Evolutionary conservation across 345 rosid species (phyloP).

Genomic region (Jatropha curcas): DNA sequence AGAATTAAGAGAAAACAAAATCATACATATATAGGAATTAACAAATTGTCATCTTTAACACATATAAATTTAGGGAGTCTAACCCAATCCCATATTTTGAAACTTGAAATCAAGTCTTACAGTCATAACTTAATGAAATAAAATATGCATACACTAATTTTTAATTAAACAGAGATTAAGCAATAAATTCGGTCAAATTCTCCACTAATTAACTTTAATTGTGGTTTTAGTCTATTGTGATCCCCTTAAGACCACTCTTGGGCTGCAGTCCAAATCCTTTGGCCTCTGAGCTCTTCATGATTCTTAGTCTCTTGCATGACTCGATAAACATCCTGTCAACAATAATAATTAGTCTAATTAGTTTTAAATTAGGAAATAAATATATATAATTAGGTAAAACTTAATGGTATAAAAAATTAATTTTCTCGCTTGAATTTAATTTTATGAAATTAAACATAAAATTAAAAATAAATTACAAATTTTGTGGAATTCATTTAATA

Average conservation of each 20-base stretch:
- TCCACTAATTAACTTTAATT: constrained; percentile 3
- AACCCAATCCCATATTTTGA: neutral
- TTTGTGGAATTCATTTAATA: too few relatives aligned
- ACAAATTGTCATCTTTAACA: neutral
- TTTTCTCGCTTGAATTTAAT: too few relatives aligned
- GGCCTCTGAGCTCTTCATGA: constrained; percentile 62
- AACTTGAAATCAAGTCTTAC: neutral
- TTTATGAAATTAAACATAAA: too few relatives aligned
- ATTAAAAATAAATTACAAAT: too few relatives aligned
- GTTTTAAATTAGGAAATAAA: too few relatives aligned
- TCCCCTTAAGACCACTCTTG: constrained; percentile 2
- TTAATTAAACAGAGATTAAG: constrained; percentile 19
- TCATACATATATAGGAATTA: neutral
- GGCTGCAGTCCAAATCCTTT: constrained; percentile 15
- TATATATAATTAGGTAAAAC: too few relatives aligned
- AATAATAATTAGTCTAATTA: neutral
- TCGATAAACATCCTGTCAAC: constrained; percentile 64
- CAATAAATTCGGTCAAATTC: constrained; percentile 19
- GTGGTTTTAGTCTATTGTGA: constrained; percentile 3
- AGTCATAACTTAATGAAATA: constrained; percentile 19
- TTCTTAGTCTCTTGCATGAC: constrained; percentile 67
- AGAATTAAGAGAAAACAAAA: neutral
- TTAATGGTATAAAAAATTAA: too few relatives aligned
- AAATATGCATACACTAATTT: constrained; percentile 2
- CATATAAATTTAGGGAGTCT: neutral